Evolutionary conservation across 2,329 filamentous ascomycete species (phyloP).

Genomic region (Aspergillus ibericus): DNA sequence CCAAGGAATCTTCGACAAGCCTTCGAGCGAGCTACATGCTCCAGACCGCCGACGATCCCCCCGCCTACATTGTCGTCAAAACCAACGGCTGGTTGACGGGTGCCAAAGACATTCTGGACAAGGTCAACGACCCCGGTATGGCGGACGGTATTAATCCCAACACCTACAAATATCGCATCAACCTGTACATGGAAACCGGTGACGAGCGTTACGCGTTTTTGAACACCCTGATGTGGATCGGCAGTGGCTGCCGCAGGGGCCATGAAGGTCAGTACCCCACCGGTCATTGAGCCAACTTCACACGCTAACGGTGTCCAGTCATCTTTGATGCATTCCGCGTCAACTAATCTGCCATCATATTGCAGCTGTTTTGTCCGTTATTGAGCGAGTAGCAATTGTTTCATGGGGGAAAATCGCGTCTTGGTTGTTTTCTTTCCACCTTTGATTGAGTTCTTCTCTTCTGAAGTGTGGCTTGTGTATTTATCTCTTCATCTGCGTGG

Average conservation of each 20-base stretch:
- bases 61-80: constrained; percentile 50
- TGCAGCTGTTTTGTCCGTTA: constrained; percentile 22
- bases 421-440: constrained; percentile 11
- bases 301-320: constrained; percentile 20
- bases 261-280: constrained; percentile 42
- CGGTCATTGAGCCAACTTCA: background rate
- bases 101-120: constrained; percentile 50
- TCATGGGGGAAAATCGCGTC: constrained; percentile 22
- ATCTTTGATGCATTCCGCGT: constrained; percentile 31
- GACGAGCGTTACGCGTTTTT: constrained; percentile 52
- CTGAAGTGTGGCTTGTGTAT: constrained; percentile 2
- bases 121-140: constrained; percentile 45
- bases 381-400: constrained; percentile 26
- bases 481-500: background rate
- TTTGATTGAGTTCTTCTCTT: background rate
- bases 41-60: constrained; percentile 53
- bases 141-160: constrained; percentile 50
- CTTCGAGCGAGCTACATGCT: constrained; percentile 49
- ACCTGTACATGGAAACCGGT: constrained; percentile 51
- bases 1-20: constrained; percentile 49
- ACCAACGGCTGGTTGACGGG: constrained; percentile 51
- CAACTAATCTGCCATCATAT: constrained; percentile 20
- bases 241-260: constrained; percentile 49
- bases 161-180: constrained; percentile 51
- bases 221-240: constrained; percentile 53